Evolutionary conservation across 352 stramenopile genomes (phyloP), one percentile per base, ranked within the genome.

Genomic region (Pythium grandisporangium): DNA sequence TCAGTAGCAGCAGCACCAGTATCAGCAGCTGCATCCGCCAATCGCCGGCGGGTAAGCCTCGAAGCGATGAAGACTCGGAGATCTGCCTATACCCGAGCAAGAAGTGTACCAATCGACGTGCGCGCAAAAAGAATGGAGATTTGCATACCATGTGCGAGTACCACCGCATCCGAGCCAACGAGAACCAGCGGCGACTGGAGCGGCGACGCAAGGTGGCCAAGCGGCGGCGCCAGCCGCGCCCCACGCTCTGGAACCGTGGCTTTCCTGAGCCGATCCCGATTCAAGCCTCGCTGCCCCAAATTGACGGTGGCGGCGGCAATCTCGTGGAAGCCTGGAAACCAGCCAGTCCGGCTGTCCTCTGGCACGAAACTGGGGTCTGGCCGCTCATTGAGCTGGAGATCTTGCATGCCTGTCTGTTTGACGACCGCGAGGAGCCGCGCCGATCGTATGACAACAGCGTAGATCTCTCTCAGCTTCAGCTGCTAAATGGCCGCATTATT

Each of bases 101-200:
- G 45, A 74, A 76, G 30, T 93, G 79, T 66, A 83, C 67, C 51
- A 88, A 89, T 52, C 47, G 69, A 30, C 79, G 79, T 30, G 79
- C 75, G 37, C 66, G 80, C 38, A 93, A 93, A 48, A 74, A 74
- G 54, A 87, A 93, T 46, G 79, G 79, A 19, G 75, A 85, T 38
- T 64, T 77, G 32, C 79, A 93, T 63, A 87, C 83, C 32, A 61
- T 93, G 52, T 93, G 79, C 55, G 77, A 93, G 51, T 74, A 84
- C 58, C 79, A 93, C 54, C 74, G 79, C 3, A 70, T 82, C 48
- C 81, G 81, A 27, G 79, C 79, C 39, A 93, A 93, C 52, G 72
- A 72, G 43, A 88, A 85, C 52, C 79, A 93, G 53, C 74, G 76
- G 7, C 76, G 78, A 17, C 64, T 88, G 7, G 73, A 93, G 56